Conservation (phyloP, 73 alveolate species). For the Effrenium voratum region DNA sequence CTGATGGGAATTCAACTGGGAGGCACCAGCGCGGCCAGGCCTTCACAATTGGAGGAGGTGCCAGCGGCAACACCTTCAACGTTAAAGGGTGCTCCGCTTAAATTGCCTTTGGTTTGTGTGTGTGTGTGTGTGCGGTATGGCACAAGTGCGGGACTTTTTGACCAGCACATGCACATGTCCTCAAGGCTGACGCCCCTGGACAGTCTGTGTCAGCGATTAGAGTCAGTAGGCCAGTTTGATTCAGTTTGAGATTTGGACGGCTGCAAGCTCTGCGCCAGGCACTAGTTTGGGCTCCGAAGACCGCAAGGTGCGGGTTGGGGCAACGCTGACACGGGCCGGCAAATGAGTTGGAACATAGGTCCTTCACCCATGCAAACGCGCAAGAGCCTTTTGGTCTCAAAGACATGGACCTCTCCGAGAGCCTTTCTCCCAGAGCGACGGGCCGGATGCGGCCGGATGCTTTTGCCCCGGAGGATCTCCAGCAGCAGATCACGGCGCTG, state of each 20-base stretch:
- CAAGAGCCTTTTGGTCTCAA: too few relatives aligned
- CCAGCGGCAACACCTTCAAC: constrained; percentile 54
- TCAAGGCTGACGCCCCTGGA: constrained; percentile 60
- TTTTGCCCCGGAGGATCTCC: constrained; percentile 28
- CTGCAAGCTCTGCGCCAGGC: constrained; percentile 27
- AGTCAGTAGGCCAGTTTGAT: constrained; percentile 23
- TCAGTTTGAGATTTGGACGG: too few relatives aligned
- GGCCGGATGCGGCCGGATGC: background rate
- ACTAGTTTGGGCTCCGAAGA: constrained; percentile 59
- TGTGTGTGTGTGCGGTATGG: too few relatives aligned
- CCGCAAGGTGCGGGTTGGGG: constrained; percentile 49
- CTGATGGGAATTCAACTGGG: too few relatives aligned
- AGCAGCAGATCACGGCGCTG: constrained; percentile 60
- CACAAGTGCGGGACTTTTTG: too few relatives aligned
- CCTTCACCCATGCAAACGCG: too few relatives aligned
- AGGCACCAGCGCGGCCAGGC: background rate
- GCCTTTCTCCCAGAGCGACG: too few relatives aligned
- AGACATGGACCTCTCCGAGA: too few relatives aligned
- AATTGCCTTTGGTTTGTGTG: too few relatives aligned
- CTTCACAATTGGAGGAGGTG: constrained; percentile 79
- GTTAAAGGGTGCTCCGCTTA: too few relatives aligned
- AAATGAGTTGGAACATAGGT: too few relatives aligned
- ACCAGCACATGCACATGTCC: background rate
- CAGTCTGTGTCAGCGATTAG: constrained; percentile 54
- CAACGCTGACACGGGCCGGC: background rate